Evolutionary conservation across 768 basidiomycete species (phyloP), one percentile per base, ranked within the genome.

Genomic region (Xerocomellus amylosporus): DNA sequence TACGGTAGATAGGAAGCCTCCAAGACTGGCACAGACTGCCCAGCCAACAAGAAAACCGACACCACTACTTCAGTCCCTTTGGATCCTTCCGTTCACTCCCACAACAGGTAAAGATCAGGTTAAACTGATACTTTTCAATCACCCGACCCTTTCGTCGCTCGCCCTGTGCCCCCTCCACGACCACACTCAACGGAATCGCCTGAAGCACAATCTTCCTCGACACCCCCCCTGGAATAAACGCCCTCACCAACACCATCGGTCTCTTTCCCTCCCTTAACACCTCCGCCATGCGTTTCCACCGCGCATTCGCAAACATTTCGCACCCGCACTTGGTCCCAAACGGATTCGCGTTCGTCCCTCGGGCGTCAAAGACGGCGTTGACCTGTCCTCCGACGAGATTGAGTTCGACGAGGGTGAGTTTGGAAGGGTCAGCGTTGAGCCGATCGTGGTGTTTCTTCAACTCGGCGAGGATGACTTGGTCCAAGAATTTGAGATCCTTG

Each of bases 201-300:
- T 64, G 63, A 33, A 71, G 63, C 6, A 69, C 42, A 12, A 69
- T 53, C 54, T 69, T 69, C 49, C 68, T 66, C 22, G 67, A 49
- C 37, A 44, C 42, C 2, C 69, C 69, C 2, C 64, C 69, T 0
- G 69, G 55, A 26, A 71, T 58, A 44, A 66, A 67, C 8, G 55
- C 69, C 43, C 68, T 59, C 6, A 69, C 68, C 15, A 71, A 39
- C 2, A 71, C 55, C 39, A 56, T 49, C 17, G 56, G 55, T 31
- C 33, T 51, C 26, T 55, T 49, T 12, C 56, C 58, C 17, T 56
- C 58, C 43, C 33, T 54, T 9, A 56, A 59, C 33, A 24, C 47
- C 28, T 65, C 62, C 8, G 57, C 53, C 41, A 67, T 59, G 20
- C 46, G 57, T 44, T 61, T 64, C 69, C 67, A 69, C 24, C 60